Percentiles rank a stretch among this genome's conserved stretches.
Evolutionary conservation across 2,329 filamentous ascomycete genomes (phyloP).

Genomic region (Epichloe glyceriae): DNA sequence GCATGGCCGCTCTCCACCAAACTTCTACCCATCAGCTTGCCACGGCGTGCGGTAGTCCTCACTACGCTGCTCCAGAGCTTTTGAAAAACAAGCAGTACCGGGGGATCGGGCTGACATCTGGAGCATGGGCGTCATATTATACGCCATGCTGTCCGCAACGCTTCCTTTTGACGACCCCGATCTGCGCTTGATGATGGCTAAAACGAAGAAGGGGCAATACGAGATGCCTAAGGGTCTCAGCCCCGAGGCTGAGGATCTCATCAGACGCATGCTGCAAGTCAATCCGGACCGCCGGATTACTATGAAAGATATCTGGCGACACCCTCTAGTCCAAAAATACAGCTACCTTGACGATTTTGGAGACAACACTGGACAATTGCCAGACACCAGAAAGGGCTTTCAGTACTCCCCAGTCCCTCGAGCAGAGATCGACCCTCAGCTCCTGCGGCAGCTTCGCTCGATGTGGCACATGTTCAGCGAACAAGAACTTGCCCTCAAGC

Average conservation of each 20-base stretch:
- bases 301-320: constrained; percentile 71
- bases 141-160: constrained; percentile 69
- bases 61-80: constrained; percentile 91
- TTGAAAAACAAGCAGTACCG: constrained; percentile 66
- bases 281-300: constrained; percentile 69
- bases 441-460: constrained; percentile 74
- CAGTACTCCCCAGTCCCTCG: constrained; percentile 43
- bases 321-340: constrained; percentile 78
- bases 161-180: constrained; percentile 69
- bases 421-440: constrained; percentile 64
- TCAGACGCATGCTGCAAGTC: constrained; percentile 64
- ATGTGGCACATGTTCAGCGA: constrained; percentile 82
- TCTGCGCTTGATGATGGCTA: constrained; percentile 46
- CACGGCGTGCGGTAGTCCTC: constrained; percentile 89
- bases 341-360: constrained; percentile 59
- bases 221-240: constrained; percentile 50
- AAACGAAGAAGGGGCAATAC: constrained; percentile 47
- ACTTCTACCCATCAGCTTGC: constrained; percentile 64
- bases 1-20: constrained; percentile 87
- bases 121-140: constrained; percentile 86
- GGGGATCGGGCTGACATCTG: constrained; percentile 85
- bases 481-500: constrained; percentile 53
- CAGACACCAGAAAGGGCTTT: constrained; percentile 47
- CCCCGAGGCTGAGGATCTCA: constrained; percentile 60
- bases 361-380: constrained; percentile 37